Evolutionary conservation across 2,329 filamentous ascomycete species (phyloP).

Genomic region (Arthroderma sp.): DNA sequence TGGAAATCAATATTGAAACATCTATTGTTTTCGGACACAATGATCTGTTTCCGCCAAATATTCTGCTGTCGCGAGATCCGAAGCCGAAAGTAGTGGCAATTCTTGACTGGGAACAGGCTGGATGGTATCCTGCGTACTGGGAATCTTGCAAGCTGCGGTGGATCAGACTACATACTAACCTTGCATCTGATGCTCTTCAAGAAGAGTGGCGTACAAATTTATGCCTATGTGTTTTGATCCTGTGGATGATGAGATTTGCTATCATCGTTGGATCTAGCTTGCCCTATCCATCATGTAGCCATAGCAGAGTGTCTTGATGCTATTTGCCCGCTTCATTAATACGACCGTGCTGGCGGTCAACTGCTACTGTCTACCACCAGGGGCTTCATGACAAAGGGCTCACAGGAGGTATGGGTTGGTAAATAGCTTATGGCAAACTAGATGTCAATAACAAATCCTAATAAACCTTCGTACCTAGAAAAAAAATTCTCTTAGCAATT

Average conservation of each 20-base stretch:
- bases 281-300: conserved; percentile 8
- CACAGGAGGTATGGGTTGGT: no score
- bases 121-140: conserved; percentile 25
- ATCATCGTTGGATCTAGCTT: conserved; percentile 24
- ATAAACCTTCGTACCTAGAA: no score
- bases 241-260: conserved; percentile 20
- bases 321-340: no score
- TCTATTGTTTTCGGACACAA: conserved; percentile 16
- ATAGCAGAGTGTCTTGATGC: no score
- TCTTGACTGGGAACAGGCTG: conserved; percentile 22
- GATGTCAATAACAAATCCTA: no score
- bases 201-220: conserved; percentile 21
- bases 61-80: conserved; percentile 13
- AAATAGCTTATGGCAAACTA: no score
- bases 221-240: conserved; percentile 20
- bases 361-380: no score
- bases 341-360: no score
- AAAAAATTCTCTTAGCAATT: no score
- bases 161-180: conserved; percentile 12
- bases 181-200: conserved; percentile 13
- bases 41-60: conserved; percentile 14
- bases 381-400: no score
- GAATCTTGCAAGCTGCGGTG: conserved; percentile 21
- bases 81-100: conserved; percentile 15
- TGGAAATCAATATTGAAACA: conserved; percentile 16